These are phyloP conservation scores for Phaeotremella skinneri DNA, from an alignment of 768 basidiomycete genomes.

Conservation along the genomic window DNA sequence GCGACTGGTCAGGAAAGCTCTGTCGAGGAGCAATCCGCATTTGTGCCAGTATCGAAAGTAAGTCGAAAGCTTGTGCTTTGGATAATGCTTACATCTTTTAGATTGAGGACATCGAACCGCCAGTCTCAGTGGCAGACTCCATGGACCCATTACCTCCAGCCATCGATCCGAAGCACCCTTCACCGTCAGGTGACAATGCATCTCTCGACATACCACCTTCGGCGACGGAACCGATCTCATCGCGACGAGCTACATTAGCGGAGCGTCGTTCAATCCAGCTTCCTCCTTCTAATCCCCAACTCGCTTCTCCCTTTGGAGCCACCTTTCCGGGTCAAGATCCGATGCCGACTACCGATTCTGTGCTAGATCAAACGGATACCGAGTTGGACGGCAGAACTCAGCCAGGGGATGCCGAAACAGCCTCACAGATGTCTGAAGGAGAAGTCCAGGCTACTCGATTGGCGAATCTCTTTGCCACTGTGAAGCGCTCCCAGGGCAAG, in stretches of 20 bases:
- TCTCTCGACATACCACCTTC: background rate
- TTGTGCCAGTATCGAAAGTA: too few relatives aligned
- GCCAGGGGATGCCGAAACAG: constrained; percentile 22
- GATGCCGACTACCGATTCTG: constrained; percentile 32
- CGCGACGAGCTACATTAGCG: constrained; percentile 30
- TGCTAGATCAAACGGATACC: constrained; percentile 25
- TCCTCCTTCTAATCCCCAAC: constrained; percentile 24
- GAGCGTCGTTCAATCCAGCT: constrained; percentile 35
- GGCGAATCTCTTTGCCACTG: constrained; percentile 18
- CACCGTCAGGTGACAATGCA: too few relatives aligned
- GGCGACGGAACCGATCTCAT: background rate
- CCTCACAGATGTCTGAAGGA: constrained; percentile 21
- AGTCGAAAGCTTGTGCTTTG: too few relatives aligned
- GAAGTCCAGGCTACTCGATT: constrained; percentile 16
- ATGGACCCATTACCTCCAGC: too few relatives aligned
- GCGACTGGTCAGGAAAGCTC: too few relatives aligned
- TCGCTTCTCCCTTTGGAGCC: constrained; percentile 38
- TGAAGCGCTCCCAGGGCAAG: constrained; percentile 21
- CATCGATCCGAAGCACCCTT: too few relatives aligned
- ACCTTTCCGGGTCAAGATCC: constrained; percentile 21
- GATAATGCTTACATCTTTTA: too few relatives aligned
- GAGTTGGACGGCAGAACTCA: constrained; percentile 32
- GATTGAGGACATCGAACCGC: too few relatives aligned
- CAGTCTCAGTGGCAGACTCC: too few relatives aligned
- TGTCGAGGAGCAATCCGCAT: too few relatives aligned